Evolutionary conservation across 208 protist species (phyloP).

Genomic region (Trypanosoma theileri): DNA sequence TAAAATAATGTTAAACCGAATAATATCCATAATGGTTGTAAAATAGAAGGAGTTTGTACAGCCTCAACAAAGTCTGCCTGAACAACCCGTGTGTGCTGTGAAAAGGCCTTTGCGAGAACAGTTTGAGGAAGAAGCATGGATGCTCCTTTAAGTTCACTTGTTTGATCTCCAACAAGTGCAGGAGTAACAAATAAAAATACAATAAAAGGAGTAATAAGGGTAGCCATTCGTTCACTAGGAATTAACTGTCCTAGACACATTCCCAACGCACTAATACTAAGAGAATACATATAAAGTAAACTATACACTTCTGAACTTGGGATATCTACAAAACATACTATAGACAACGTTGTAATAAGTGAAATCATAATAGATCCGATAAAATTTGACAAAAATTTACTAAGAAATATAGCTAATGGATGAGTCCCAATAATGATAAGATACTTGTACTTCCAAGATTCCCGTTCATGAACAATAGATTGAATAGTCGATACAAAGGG

Average conservation of each 20-base stretch:
- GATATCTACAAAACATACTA: slow-evolving; percentile 19
- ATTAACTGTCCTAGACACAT: slow-evolving; percentile 33
- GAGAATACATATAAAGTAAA: slow-evolving; percentile 36
- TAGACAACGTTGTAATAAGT: slow-evolving; percentile 22
- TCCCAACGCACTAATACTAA: slow-evolving; percentile 30
- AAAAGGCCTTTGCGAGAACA: slow-evolving; percentile 18
- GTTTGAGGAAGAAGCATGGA: slow-evolving; percentile 15
- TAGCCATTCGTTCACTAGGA: slow-evolving; percentile 21
- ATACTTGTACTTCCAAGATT: slow-evolving; percentile 22
- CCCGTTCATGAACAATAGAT: slow-evolving; percentile 30
- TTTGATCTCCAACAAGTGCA: neutral
- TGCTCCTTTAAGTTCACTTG: slow-evolving; percentile 7
- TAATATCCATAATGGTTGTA: slow-evolving; percentile 14
- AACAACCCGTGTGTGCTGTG: neutral
- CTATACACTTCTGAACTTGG: slow-evolving; percentile 26
- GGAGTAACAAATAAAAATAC: slow-evolving; percentile 31
- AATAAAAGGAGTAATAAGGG: slow-evolving; percentile 17
- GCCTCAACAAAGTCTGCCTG: neutral
- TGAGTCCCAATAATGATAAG: slow-evolving; percentile 38
- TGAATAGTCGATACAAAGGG: slow-evolving; percentile 24
- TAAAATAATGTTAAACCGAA: slow-evolving; percentile 23
- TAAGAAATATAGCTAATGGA: slow-evolving; percentile 22
- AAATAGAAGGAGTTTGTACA: neutral
- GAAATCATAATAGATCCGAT: slow-evolving; percentile 14
- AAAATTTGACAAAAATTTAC: slow-evolving; percentile 31